Evolutionary conservation across 306 rosid species (phyloP).

Genomic region (Ceratonia siliqua): DNA sequence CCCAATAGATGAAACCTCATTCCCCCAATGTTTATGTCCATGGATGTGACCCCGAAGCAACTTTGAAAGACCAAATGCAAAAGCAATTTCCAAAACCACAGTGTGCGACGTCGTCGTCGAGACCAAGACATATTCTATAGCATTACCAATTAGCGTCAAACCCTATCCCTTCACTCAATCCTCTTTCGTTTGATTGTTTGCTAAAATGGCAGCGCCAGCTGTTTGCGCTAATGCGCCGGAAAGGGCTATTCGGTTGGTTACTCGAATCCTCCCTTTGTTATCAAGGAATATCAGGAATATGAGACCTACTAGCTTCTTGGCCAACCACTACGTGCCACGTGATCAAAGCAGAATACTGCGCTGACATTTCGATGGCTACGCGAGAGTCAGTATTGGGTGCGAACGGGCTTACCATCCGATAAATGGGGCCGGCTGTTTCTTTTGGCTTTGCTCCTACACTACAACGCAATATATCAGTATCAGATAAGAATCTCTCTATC

Average conservation of each 20-base stretch:
- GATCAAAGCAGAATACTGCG: constrained; percentile 8
- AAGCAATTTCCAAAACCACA: no score
- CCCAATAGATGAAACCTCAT: background rate
- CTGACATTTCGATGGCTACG: background rate
- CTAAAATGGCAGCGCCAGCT: background rate
- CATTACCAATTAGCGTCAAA: no score
- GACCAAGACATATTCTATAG: no score
- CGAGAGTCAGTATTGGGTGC: background rate
- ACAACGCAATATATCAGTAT: background rate
- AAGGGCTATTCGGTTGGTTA: background rate
- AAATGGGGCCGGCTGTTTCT: constrained; percentile 23
- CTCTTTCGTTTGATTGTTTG: background rate
- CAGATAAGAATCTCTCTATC: background rate
- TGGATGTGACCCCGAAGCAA: no score
- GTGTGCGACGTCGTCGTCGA: no score
- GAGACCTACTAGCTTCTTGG: constrained; percentile 30
- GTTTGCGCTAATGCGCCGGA: background rate
- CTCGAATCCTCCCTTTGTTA: background rate
- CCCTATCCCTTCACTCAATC: no score
- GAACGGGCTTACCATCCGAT: background rate
- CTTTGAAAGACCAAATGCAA: no score
- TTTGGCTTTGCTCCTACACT: constrained; percentile 1
- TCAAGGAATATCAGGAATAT: background rate
- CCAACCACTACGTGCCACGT: constrained; percentile 35
- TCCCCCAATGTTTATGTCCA: no score